phyloP scores from a whole-genome alignment of 805 yeast genomes.

The Kodamaea kakaduensis region DNA sequence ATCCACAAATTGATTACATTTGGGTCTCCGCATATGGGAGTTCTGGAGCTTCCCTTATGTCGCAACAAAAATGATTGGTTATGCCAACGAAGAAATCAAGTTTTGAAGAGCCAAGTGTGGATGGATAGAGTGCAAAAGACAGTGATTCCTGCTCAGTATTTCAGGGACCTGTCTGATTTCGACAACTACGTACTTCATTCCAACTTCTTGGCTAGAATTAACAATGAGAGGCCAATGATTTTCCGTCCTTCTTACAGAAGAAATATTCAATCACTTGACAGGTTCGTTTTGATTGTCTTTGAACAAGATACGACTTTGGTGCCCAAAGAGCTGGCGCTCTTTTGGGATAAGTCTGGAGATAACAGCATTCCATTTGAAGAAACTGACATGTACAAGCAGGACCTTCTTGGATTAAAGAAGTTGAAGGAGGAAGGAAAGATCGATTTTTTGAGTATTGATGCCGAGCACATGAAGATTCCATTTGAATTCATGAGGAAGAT shows the following conservation, averaged over 20 bases:
- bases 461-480: slow-evolving; percentile 62
- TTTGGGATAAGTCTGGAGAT: slow-evolving; percentile 46
- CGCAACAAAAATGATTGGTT: slow-evolving; percentile 48
- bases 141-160: slow-evolving; percentile 72
- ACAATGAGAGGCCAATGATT: slow-evolving; percentile 48
- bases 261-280: slow-evolving; percentile 43
- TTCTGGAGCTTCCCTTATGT: slow-evolving; percentile 65
- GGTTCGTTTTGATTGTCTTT: slow-evolving; percentile 58
- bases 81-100: slow-evolving; percentile 50
- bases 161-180: slow-evolving; percentile 55
- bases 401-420: slow-evolving; percentile 55
- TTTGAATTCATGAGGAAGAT: slow-evolving; percentile 46
- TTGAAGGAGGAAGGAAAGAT: slow-evolving; percentile 44
- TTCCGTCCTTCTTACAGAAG: slow-evolving; percentile 38
- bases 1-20: slow-evolving; percentile 60
- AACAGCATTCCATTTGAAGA: slow-evolving; percentile 47
- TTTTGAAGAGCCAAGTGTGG: slow-evolving; percentile 62
- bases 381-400: slow-evolving; percentile 48
- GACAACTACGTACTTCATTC: slow-evolving; percentile 55
- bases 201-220: slow-evolving; percentile 57
- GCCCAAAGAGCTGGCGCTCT: slow-evolving; percentile 71
- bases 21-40: slow-evolving; percentile 81
- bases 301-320: slow-evolving; percentile 61
- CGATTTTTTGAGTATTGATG: slow-evolving; percentile 50
- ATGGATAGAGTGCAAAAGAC: slow-evolving; percentile 49